Base-by-base conservation (phyloP, 176 grass and related monocot genomes). In the Neostapfia colusana region DNA sequence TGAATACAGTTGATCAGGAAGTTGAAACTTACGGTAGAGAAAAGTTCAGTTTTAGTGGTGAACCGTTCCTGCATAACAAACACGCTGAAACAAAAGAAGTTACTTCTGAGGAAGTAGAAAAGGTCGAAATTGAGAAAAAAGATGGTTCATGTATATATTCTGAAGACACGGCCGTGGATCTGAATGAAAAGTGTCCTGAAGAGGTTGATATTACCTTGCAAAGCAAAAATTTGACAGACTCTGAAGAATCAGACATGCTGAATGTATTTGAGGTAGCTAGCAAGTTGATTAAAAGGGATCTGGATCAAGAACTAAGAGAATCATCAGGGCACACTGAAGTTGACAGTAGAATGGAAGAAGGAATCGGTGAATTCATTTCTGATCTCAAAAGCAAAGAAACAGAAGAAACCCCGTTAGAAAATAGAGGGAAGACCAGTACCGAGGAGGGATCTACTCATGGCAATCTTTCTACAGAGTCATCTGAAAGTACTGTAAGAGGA, bases 231-330 rank as follows among this genome's bases (percentile, higher is more conserved):
- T 24, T 55, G 56, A 24, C 35, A 62, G 79, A 82, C 17, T 46
- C 12, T 51, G 82, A 78, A 82, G 74, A 85, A 60, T 65, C 59
- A 80, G 40, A 63, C 39, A 40, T 76, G 63, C 72, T 76, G 15
- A 84, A 78, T 70, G 35, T 77, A 20, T 83, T 87, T 42, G 75
- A 85, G 65, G 68, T 51, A 59, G 76, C 84, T 65, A 79, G 68
- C 65, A 82, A 71, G 46, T 80, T 72, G 39, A 80, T 81, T 9
- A 72, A 90, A 85, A 72, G 84, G 63, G 85, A 83, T 8, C 27
- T 78, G 27, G 80, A 70, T 63, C 79, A 85, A 85, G 73, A 75
- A 78, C 49, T 37, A 35, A 65, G 69, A 48, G 75, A 70, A 45
- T 81, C 69, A 68, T 23, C 20, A 57, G 49, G 20, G 37, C 60